Evolutionary conservation across 2,329 filamentous ascomycete species (phyloP), one percentile per base, ranked within the genome.

Genomic region (Chaetothyriales sp.): DNA sequence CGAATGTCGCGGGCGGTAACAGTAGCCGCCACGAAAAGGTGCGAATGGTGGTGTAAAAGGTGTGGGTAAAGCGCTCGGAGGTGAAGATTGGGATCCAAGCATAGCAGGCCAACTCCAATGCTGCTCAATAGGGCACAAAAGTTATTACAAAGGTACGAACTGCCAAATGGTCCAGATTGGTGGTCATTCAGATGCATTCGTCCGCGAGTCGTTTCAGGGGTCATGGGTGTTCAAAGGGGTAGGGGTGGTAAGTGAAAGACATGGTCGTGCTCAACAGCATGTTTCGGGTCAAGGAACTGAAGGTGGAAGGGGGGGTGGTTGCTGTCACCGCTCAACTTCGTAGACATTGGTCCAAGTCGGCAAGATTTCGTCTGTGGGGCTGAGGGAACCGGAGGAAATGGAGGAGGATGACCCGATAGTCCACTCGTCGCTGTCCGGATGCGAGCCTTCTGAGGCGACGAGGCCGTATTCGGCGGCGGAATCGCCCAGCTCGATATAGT

Each of bases 401-500:
- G 78, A 81, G 0, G 85, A 92, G 50, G 81, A 88, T 59, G 86
- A 92, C 53, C 85, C 87, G 45, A 90, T 78, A 7, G 87, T 90
- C 88, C 88, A 95, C 61, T 92, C 87, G 60, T 94, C 88, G 61
- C 83, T 87, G 58, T 89, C 81, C 48, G 77, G 75, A 45, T 76
- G 70, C 55, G 73, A 69, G 32, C 71, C 70, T 57, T 78, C 76
- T 44, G 80, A 70, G 49, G 73, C 74, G 48, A 76, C 72, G 55
- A 80, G 66, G 53, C 71, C 75, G 55, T 78, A 77, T 47, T 70
- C 66, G 20, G 61, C 62, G 53, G 70, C 64, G 18, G 68, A 67
- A 52, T 93, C 84, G 60, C 90, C 90, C 52, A 83, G 70, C 70
- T 95, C 89, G 54, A 94, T 81, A 60, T 88, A 95, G 62, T 95